phyloP scores from a whole-genome alignment of 441 rosid genomes.

The Syzygium malaccense region DNA sequence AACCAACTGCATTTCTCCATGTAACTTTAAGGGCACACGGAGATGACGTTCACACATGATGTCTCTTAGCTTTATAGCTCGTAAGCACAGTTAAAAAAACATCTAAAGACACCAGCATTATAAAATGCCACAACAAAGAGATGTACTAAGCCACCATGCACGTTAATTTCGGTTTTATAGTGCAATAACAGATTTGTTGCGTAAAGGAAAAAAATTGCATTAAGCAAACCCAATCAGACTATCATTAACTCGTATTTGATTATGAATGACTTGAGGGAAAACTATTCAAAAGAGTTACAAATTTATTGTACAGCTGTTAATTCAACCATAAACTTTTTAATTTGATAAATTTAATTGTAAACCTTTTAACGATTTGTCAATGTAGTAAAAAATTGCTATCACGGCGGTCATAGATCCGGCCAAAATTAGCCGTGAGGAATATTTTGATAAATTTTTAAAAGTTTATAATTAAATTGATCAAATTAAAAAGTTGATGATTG shows the following conservation, averaged over 20 bases:
- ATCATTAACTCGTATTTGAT: neutral
- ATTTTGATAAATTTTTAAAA: no score
- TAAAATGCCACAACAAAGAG: neutral
- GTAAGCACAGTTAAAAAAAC: neutral
- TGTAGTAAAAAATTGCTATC: no score
- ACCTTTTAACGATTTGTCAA: no score
- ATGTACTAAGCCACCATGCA: neutral
- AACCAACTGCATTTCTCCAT: neutral
- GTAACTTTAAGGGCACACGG: neutral
- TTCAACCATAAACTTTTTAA: no score
- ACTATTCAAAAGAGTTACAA: no score
- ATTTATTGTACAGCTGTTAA: no score
- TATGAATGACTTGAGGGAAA: neutral
- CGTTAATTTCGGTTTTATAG: neutral
- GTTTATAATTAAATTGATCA: no score
- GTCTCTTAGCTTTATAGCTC: neutral
- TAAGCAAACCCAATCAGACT: accelerated
- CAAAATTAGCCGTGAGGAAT: no score
- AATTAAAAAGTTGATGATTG: no score
- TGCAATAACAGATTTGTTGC: neutral
- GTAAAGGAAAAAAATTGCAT: neutral
- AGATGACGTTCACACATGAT: neutral
- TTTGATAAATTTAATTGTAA: no score
- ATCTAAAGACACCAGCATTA: accelerated
- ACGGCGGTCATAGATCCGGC: no score